These are phyloP conservation scores for Globisporangium canariense DNA, from an alignment of 352 stramenopile species.

Conservation along the genomic window DNA sequence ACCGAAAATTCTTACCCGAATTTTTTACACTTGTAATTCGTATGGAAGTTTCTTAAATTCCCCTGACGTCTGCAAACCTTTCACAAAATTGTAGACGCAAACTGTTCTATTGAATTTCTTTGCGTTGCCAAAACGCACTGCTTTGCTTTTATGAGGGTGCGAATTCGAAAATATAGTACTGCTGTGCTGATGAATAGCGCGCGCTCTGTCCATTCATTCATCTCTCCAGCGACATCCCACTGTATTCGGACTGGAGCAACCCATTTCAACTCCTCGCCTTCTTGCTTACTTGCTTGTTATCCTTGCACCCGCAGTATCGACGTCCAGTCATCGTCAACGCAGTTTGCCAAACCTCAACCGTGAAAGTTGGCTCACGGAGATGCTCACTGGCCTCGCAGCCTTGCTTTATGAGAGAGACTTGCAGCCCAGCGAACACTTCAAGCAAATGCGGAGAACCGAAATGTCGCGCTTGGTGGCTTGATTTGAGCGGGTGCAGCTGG, in stretches of 20 bases:
- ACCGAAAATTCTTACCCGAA: no score
- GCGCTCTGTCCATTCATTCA: constrained; percentile 1
- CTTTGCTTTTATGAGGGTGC: no score
- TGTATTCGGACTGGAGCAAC: constrained; percentile 6
- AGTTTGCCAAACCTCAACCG: not conserved
- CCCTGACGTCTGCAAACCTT: no score
- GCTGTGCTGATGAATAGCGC: not conserved
- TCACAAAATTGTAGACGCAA: no score
- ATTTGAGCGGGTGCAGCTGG: not conserved
- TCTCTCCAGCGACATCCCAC: not conserved
- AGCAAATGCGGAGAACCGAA: not conserved
- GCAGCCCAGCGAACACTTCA: not conserved
- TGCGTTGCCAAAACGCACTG: no score
- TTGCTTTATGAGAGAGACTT: not conserved
- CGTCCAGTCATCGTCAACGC: not conserved
- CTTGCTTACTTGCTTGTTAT: not conserved
- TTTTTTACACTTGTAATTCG: no score
- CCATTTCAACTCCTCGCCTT: not conserved
- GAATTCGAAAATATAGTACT: no score
- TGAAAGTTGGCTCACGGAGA: not conserved
- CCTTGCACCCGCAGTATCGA: not conserved
- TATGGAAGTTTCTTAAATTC: no score
- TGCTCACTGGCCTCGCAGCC: not conserved
- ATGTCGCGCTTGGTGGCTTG: not conserved
- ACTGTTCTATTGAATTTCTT: no score